A percentile compares a stretch with the other conserved stretches of the same genome.
phyloP scores from a whole-genome alignment of 352 stramenopile species.

The Phytopythium mirpurense region DNA sequence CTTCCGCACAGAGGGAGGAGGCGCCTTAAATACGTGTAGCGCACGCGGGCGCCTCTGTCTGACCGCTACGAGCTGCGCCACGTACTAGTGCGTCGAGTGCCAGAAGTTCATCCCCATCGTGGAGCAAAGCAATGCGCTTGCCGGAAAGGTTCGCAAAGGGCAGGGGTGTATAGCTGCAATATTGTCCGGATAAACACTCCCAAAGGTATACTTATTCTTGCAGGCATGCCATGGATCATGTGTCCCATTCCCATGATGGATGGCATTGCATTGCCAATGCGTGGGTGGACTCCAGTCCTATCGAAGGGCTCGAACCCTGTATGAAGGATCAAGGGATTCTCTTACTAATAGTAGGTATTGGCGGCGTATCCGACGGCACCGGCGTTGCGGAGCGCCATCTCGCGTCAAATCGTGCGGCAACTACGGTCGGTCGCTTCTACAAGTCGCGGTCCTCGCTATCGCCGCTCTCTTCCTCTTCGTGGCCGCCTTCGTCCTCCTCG shows the following conservation, averaged over 20 bases:
- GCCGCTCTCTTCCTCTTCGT: slow-evolving; percentile 10
- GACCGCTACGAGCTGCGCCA: neutral
- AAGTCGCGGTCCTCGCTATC: slow-evolving; percentile 58
- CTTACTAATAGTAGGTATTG: neutral
- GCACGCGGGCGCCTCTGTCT: too few relatives aligned
- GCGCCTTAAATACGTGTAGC: too few relatives aligned
- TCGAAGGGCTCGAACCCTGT: too few relatives aligned
- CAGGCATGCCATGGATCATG: too few relatives aligned
- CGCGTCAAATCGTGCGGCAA: neutral
- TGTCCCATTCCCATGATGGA: too few relatives aligned
- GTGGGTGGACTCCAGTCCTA: too few relatives aligned
- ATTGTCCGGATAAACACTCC: neutral
- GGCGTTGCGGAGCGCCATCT: too few relatives aligned
- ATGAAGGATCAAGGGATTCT: too few relatives aligned
- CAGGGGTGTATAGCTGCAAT: neutral
- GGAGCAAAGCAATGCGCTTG: neutral
- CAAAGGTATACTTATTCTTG: neutral
- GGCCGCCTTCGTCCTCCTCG: slow-evolving; percentile 24
- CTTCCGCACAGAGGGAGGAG: too few relatives aligned
- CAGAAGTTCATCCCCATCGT: slow-evolving; percentile 87
- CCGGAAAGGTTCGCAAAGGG: neutral
- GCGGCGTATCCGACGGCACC: too few relatives aligned
- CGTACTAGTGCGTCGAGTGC: slow-evolving; percentile 89
- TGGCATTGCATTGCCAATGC: too few relatives aligned
- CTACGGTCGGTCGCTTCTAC: slow-evolving; percentile 29